Evolutionary conservation across 345 rosid species (phyloP).

Genomic region (Euphorbia lathyris): DNA sequence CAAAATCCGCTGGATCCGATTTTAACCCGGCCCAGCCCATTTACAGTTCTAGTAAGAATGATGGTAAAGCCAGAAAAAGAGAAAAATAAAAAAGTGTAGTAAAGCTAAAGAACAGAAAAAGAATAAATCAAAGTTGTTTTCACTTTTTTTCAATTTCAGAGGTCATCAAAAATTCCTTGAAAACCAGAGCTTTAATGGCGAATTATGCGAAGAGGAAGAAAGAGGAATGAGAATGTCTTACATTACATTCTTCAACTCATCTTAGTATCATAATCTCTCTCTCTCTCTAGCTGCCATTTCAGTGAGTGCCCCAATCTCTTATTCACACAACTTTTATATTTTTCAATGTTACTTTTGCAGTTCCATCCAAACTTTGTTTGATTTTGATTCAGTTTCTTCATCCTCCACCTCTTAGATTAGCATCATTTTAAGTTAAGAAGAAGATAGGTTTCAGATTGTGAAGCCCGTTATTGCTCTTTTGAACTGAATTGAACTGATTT

Average conservation of each 20-base stretch:
- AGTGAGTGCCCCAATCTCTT: background rate
- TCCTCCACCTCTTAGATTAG: too few relatives aligned
- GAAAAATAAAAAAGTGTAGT: background rate
- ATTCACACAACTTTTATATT: background rate
- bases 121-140: background rate
- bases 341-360: background rate
- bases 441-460: constrained; percentile 2
- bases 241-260: background rate
- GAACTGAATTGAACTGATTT: too few relatives aligned
- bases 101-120: background rate
- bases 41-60: too few relatives aligned
- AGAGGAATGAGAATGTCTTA: background rate
- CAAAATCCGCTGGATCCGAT: too few relatives aligned
- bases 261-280: background rate
- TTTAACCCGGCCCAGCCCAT: too few relatives aligned
- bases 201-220: background rate
- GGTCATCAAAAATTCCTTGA: background rate
- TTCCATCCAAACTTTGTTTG: background rate
- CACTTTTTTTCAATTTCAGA: background rate
- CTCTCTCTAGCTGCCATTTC: background rate
- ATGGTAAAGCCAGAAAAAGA: background rate
- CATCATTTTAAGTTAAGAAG: background rate
- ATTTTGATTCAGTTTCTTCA: background rate
- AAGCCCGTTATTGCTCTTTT: too few relatives aligned
- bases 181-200: background rate